Percentiles rank a stretch among this genome's conserved stretches.
Evolutionary conservation across 2,329 filamentous ascomycete species (phyloP).

Genomic region (Drechslerella coelobrocha): DNA sequence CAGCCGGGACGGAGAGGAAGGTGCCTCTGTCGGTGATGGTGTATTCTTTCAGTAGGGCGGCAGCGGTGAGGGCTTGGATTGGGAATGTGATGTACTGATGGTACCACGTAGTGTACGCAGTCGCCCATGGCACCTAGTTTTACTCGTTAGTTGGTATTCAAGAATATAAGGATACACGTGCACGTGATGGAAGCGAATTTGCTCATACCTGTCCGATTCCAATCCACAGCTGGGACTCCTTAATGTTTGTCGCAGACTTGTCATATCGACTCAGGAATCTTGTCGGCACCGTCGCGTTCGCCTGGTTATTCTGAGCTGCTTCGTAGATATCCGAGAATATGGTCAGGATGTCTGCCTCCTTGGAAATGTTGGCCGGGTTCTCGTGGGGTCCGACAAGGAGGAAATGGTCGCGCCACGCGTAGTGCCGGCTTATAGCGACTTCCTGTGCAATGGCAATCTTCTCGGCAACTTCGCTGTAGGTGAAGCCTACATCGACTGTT

Average conservation of each 20-base stretch:
- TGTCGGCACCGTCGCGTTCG: constrained; percentile 56
- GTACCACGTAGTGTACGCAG: constrained; percentile 61
- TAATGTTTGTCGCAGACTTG: constrained; percentile 63
- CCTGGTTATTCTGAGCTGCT: constrained; percentile 57
- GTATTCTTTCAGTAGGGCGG: constrained; percentile 60
- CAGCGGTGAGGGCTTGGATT: constrained; percentile 60
- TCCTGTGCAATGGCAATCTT: constrained; percentile 60
- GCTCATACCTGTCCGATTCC: constrained; percentile 59
- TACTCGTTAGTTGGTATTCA: neutral
- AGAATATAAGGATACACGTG: neutral
- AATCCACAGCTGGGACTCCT: constrained; percentile 61
- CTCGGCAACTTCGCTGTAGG: constrained; percentile 61
- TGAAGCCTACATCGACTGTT: constrained; percentile 61
- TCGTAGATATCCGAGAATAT: constrained; percentile 58
- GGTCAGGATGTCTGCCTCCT: constrained; percentile 56
- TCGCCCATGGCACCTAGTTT: constrained; percentile 60
- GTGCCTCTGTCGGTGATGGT: constrained; percentile 63
- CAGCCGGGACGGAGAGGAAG: constrained; percentile 58
- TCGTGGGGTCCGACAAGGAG: constrained; percentile 59
- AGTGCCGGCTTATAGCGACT: constrained; percentile 58
- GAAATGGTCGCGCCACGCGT: constrained; percentile 62
- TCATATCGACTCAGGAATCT: constrained; percentile 61
- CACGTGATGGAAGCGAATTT: neutral
- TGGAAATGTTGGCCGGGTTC: constrained; percentile 55
- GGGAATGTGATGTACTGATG: constrained; percentile 62